These are phyloP conservation scores for Arthrobotrys sphaeroides DNA, from an alignment of 2,329 filamentous ascomycete species.

Conservation along the genomic window DNA sequence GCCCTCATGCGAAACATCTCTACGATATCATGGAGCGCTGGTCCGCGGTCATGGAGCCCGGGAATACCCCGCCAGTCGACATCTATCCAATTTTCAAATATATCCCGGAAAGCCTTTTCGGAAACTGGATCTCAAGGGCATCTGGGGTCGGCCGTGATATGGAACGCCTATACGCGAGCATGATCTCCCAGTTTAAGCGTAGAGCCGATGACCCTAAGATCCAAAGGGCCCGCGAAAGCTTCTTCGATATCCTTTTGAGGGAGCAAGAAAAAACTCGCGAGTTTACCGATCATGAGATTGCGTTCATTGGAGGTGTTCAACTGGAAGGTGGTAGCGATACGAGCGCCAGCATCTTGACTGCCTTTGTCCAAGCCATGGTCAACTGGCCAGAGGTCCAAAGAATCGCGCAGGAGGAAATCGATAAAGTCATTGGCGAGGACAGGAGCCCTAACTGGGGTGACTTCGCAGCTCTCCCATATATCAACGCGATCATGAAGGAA, in stretches of 20 bases:
- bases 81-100: conserved; percentile 63
- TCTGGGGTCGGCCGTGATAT: conserved; percentile 62
- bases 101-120: conserved; percentile 62
- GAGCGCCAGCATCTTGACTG: conserved; percentile 60
- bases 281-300: conserved; percentile 63
- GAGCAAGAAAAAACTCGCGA: conserved; percentile 62
- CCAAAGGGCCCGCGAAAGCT: conserved; percentile 61
- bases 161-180: conserved; percentile 62
- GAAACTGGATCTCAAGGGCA: conserved; percentile 62
- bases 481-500: conserved; percentile 69
- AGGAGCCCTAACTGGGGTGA: conserved; percentile 67
- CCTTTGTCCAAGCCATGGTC: conserved; percentile 62
- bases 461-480: conserved; percentile 65
- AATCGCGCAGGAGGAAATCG: conserved; percentile 69
- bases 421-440: conserved; percentile 66
- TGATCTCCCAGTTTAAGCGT: conserved; percentile 60
- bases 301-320: conserved; percentile 57
- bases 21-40: conserved; percentile 63
- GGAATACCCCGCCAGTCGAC: conserved; percentile 66
- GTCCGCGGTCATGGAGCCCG: conserved; percentile 64
- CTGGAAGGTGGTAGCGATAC: conserved; percentile 64
- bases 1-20: conserved; percentile 61
- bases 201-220: conserved; percentile 55
- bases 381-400: conserved; percentile 67
- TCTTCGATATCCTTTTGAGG: conserved; percentile 59